Percentiles rank a stretch among this genome's conserved stretches.
Evolutionary conservation across 306 rosid genomes (phyloP).

Genomic region (Herpetospermum pedunculosum): DNA sequence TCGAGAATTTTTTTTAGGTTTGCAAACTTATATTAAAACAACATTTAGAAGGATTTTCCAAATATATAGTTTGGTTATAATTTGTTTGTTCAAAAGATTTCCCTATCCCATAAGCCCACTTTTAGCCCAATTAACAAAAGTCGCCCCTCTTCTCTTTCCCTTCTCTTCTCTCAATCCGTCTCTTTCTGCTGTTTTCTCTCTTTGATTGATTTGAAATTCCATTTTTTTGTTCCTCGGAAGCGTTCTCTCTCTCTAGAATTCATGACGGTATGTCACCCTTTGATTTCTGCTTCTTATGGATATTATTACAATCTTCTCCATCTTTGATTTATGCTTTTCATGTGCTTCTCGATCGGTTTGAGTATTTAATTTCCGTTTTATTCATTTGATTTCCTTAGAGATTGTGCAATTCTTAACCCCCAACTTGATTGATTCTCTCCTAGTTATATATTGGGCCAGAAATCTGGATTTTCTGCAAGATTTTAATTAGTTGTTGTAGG

Average conservation of each 20-base stretch:
- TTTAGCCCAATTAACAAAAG: conserved; percentile 6
- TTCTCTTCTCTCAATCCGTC: not conserved
- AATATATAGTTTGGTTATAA: too few relatives aligned
- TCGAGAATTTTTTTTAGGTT: too few relatives aligned
- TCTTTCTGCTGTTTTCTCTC: not conserved
- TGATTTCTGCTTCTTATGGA: not conserved
- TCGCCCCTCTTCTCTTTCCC: not conserved
- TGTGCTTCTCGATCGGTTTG: not conserved
- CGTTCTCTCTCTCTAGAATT: not conserved
- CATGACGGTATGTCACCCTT: not conserved
- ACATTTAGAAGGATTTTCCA: too few relatives aligned
- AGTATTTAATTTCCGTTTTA: not conserved
- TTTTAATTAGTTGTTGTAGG: not conserved
- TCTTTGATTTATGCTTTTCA: not conserved
- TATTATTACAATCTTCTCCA: not conserved
- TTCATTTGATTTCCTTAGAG: not conserved
- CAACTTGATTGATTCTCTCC: not conserved
- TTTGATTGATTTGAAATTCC: not conserved
- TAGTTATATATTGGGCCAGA: not conserved
- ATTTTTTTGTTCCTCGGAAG: not conserved
- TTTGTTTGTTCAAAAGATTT: too few relatives aligned
- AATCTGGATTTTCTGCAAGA: not conserved
- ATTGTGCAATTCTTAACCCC: not conserved
- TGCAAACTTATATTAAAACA: too few relatives aligned
- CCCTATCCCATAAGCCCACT: not conserved